Conservation (phyloP, 805 yeast genomes). For the Candida sanyiensis region DNA sequence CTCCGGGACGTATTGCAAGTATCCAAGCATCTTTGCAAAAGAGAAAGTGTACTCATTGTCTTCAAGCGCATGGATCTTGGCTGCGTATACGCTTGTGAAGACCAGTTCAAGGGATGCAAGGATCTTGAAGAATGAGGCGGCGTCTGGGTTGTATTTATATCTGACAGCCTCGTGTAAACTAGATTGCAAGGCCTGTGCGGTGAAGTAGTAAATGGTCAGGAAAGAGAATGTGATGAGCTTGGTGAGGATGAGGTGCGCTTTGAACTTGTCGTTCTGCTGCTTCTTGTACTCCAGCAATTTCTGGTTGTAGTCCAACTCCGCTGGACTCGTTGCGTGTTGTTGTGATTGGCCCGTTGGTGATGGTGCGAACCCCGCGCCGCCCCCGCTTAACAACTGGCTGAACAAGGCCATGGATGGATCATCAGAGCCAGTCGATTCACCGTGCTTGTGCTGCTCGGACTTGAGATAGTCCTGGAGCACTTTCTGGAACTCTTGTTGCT, state of each 20-base stretch:
- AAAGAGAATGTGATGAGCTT: slow-evolving; percentile 10
- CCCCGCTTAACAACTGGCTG: slow-evolving; percentile 11
- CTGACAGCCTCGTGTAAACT: slow-evolving; percentile 11
- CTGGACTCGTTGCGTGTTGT: not conserved
- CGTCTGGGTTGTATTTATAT: slow-evolving; percentile 4
- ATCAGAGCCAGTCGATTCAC: not conserved
- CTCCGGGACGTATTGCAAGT: slow-evolving; percentile 20
- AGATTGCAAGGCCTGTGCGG: slow-evolving; percentile 10
- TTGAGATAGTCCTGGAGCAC: slow-evolving; percentile 17
- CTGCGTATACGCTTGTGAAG: slow-evolving; percentile 16
- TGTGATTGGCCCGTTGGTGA: not conserved
- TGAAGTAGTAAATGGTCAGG: slow-evolving; percentile 13
- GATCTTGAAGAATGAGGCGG: slow-evolving; percentile 14
- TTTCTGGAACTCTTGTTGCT: slow-evolving; percentile 20
- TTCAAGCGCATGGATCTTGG: slow-evolving; percentile 7
- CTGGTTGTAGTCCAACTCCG: slow-evolving; percentile 8
- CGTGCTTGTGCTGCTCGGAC: slow-evolving; percentile 15
- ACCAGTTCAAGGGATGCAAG: slow-evolving; percentile 19
- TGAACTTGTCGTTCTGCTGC: slow-evolving; percentile 19
- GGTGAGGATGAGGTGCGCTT: slow-evolving; percentile 19
- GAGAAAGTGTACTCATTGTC: slow-evolving; percentile 23
- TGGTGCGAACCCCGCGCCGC: not conserved
- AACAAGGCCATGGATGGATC: slow-evolving; percentile 15
- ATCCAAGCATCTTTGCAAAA: slow-evolving; percentile 18
- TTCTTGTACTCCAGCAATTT: slow-evolving; percentile 14